These are phyloP conservation scores for Neoboletus brunneissimus DNA, from an alignment of 768 basidiomycete genomes.

Conservation along the genomic window DNA sequence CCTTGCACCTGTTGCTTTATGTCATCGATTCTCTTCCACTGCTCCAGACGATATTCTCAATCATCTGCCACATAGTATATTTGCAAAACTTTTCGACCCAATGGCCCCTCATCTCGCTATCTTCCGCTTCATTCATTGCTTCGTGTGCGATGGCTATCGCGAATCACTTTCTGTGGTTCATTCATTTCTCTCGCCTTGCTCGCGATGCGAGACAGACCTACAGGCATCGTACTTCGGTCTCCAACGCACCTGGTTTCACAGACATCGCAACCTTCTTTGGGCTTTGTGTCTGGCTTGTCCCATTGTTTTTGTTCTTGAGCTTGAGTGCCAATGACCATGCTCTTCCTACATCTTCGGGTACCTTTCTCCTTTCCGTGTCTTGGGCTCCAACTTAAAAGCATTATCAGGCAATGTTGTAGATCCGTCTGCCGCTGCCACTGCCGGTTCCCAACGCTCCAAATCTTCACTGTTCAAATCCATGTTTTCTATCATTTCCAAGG, in stretches of 20 bases:
- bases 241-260: slow-evolving; percentile 47
- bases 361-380: slow-evolving; percentile 4
- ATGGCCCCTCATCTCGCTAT: slow-evolving; percentile 93
- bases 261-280: slow-evolving; percentile 85
- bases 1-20: slow-evolving; percentile 73
- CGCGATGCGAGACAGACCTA: slow-evolving; percentile 56
- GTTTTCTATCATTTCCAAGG: slow-evolving; percentile 42
- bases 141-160: slow-evolving; percentile 82
- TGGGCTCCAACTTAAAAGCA: neutral
- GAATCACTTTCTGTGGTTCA: slow-evolving; percentile 98
- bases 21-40: slow-evolving; percentile 80
- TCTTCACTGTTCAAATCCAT: slow-evolving; percentile 70
- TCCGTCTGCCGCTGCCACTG: slow-evolving; percentile 20
- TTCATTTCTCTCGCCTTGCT: slow-evolving; percentile 78
- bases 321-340: slow-evolving; percentile 97
- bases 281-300: slow-evolving; percentile 83
- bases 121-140: slow-evolving; percentile 77
- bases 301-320: slow-evolving; percentile 92
- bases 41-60: slow-evolving; percentile 71
- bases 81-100: slow-evolving; percentile 84
- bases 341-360: slow-evolving; percentile 69
- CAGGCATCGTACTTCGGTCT: slow-evolving; percentile 42
- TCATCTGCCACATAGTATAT: slow-evolving; percentile 83
- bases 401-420: slow-evolving; percentile 17
- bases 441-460: slow-evolving; percentile 42